These are phyloP conservation scores for Ogataea hybrid DNA, from an alignment of 1,139 yeast species.

Conservation along the genomic window DNA sequence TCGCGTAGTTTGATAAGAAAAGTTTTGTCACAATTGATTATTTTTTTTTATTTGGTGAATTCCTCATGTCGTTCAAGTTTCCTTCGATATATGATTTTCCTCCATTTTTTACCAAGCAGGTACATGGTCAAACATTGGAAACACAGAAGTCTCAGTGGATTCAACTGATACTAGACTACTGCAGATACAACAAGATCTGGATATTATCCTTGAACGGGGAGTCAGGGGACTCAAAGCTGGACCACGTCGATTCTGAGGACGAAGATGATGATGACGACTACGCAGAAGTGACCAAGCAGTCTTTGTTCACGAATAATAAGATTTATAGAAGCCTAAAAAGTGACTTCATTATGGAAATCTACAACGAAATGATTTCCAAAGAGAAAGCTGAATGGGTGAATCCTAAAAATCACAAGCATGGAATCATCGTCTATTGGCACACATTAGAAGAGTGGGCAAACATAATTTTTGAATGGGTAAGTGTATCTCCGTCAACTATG, in stretches of 20 bases:
- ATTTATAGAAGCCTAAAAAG: slow-evolving; percentile 53
- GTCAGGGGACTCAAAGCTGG: slow-evolving; percentile 32
- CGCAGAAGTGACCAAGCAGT: slow-evolving; percentile 9
- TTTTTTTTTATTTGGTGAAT: not conserved
- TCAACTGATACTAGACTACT: slow-evolving; percentile 52
- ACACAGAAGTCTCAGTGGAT: slow-evolving; percentile 69
- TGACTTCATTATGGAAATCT: slow-evolving; percentile 54
- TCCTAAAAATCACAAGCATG: slow-evolving; percentile 41
- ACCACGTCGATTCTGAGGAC: slow-evolving; percentile 19
- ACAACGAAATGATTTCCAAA: slow-evolving; percentile 54
- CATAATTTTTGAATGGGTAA: slow-evolving; percentile 49
- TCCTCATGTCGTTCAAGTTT: slow-evolving; percentile 34
- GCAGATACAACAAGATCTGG: slow-evolving; percentile 57
- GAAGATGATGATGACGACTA: slow-evolving; percentile 17
- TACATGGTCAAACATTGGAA: slow-evolving; percentile 72
- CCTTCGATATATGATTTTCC: slow-evolving; percentile 86
- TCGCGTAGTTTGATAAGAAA: not conserved
- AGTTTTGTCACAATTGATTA: not conserved
- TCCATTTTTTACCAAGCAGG: slow-evolving; percentile 88
- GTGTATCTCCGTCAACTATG: slow-evolving; percentile 3
- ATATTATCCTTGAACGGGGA: slow-evolving; percentile 42
- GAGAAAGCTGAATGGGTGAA: slow-evolving; percentile 54
- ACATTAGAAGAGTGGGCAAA: slow-evolving; percentile 77
- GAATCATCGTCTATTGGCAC: slow-evolving; percentile 66
- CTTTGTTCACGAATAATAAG: slow-evolving; percentile 47